A percentile compares a stretch with the other conserved stretches of the same genome.
Conservation (phyloP, 2,329 filamentous ascomycete genomes). For the Penicillium frequentans region DNA sequence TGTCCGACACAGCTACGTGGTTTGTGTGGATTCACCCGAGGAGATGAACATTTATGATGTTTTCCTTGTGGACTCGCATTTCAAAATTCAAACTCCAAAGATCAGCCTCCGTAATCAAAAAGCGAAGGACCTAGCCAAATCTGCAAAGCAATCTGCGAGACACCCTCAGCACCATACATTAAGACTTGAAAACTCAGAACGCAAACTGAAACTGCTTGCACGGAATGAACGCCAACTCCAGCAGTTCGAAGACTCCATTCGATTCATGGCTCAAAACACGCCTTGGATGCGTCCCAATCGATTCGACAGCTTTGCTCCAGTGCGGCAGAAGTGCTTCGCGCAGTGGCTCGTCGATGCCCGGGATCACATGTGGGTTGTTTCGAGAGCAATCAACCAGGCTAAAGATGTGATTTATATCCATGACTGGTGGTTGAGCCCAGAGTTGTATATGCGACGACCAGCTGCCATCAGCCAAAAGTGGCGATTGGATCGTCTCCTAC, state of each 20-base stretch:
- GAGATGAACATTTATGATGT: constrained; percentile 99
- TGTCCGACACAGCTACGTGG: constrained; percentile 95
- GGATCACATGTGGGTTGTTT: constrained; percentile 99
- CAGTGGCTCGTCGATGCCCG: constrained; percentile 96
- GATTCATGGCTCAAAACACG: constrained; percentile 78
- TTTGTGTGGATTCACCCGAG: constrained; percentile 96
- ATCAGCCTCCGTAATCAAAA: constrained; percentile 51
- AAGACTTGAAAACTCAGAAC: constrained; percentile 85
- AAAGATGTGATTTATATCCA: constrained; percentile 98
- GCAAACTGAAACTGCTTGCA: constrained; percentile 86
- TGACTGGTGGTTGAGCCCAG: constrained; percentile 98
- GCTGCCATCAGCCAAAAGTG: constrained; percentile 97
- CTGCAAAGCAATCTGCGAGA: constrained; percentile 61
- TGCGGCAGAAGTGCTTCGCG: constrained; percentile 81
- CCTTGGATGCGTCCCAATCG: constrained; percentile 80
- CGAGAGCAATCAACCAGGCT: constrained; percentile 92
- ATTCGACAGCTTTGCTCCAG: constrained; percentile 90
- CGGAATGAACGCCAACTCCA: constrained; percentile 84
- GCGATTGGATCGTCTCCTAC: constrained; percentile 89
- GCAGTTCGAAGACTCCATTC: constrained; percentile 93
- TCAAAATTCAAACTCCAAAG: constrained; percentile 74
- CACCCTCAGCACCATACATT: constrained; percentile 77
- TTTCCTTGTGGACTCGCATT: constrained; percentile 90
- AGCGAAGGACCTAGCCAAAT: constrained; percentile 63
- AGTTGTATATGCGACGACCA: constrained; percentile 90